Conservation (phyloP, 2,329 filamentous ascomycete genomes). For the Myriangium duriaei region DNA sequence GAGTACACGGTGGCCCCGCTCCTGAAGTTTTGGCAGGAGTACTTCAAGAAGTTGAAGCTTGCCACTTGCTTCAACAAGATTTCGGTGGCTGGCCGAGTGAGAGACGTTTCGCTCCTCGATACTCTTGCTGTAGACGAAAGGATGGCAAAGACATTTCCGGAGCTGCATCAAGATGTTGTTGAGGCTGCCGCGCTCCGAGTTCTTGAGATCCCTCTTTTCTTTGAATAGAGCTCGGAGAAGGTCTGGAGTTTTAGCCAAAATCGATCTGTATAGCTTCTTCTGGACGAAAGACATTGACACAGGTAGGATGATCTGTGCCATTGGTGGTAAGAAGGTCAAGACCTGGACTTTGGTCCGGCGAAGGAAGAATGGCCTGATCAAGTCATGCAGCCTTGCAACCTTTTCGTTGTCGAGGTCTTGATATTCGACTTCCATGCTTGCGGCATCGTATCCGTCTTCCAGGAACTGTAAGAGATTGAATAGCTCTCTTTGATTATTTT, state of each 20-base stretch:
- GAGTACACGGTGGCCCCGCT: slow-evolving; percentile 77
- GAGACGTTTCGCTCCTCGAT: slow-evolving; percentile 72
- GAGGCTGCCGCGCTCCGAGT: slow-evolving; percentile 62
- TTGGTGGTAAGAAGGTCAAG: slow-evolving; percentile 78
- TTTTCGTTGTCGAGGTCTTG: slow-evolving; percentile 71
- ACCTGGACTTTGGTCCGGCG: slow-evolving; percentile 82
- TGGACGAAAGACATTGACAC: slow-evolving; percentile 93
- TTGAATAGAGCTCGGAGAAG: slow-evolving; percentile 80
- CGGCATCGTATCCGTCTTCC: slow-evolving; percentile 59
- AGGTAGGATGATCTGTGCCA: slow-evolving; percentile 89
- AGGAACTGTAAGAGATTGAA: slow-evolving; percentile 97
- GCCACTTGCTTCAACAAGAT: slow-evolving; percentile 79
- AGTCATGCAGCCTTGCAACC: slow-evolving; percentile 63
- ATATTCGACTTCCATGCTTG: slow-evolving; percentile 62
- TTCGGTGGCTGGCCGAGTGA: slow-evolving; percentile 53
- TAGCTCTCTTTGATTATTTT: slow-evolving; percentile 88
- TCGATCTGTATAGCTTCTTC: slow-evolving; percentile 87
- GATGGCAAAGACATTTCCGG: slow-evolving; percentile 87
- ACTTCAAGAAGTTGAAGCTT: slow-evolving; percentile 76
- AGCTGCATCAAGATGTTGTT: slow-evolving; percentile 95
- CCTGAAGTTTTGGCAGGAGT: slow-evolving; percentile 75
- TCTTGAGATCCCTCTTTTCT: slow-evolving; percentile 39
- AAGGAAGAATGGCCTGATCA: slow-evolving; percentile 62
- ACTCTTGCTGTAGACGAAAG: slow-evolving; percentile 81
- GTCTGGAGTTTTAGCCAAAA: slow-evolving; percentile 79